Evolutionary conservation across 2,329 filamentous ascomycete genomes (phyloP).

Genomic region (Colletotrichum tabaci): DNA sequence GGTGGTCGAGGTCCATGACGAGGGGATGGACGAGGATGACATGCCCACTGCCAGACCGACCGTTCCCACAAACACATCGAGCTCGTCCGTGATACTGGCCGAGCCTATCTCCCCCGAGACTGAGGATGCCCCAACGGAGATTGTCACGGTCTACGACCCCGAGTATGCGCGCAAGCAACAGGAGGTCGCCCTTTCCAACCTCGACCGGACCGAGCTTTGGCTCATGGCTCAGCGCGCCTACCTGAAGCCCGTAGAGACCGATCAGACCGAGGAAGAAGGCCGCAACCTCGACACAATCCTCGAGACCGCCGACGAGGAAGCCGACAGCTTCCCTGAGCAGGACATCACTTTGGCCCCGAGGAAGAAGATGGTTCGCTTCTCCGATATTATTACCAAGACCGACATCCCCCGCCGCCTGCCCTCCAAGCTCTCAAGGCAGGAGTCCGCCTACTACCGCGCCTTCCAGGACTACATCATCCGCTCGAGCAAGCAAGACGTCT

Average conservation of each 20-base stretch:
- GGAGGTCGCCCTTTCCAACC: slow-evolving; percentile 77
- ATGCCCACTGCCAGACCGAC: slow-evolving; percentile 76
- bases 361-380: slow-evolving; percentile 86
- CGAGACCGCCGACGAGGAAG: slow-evolving; percentile 52
- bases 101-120: slow-evolving; percentile 60
- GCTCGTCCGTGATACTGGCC: slow-evolving; percentile 50
- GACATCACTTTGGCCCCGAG: slow-evolving; percentile 50
- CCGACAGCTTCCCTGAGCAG: slow-evolving; percentile 48
- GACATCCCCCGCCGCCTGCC: slow-evolving; percentile 66
- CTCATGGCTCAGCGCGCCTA: slow-evolving; percentile 86
- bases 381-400: slow-evolving; percentile 64
- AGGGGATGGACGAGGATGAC: slow-evolving; percentile 69
- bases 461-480: slow-evolving; percentile 83
- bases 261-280: slow-evolving; percentile 47
- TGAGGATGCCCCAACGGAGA: slow-evolving; percentile 75
- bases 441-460: slow-evolving; percentile 89
- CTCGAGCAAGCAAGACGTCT: slow-evolving; percentile 79
- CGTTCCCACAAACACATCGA: slow-evolving; percentile 46
- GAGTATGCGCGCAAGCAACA: slow-evolving; percentile 82
- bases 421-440: slow-evolving; percentile 68
- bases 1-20: slow-evolving; percentile 71
- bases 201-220: slow-evolving; percentile 91
- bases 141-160: slow-evolving; percentile 80
- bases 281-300: slow-evolving; percentile 53
- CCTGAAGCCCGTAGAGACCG: slow-evolving; percentile 75